Evolutionary conservation across 129 eudicot genomes (phyloP).

Genomic region (Pulicaria dysenterica): DNA sequence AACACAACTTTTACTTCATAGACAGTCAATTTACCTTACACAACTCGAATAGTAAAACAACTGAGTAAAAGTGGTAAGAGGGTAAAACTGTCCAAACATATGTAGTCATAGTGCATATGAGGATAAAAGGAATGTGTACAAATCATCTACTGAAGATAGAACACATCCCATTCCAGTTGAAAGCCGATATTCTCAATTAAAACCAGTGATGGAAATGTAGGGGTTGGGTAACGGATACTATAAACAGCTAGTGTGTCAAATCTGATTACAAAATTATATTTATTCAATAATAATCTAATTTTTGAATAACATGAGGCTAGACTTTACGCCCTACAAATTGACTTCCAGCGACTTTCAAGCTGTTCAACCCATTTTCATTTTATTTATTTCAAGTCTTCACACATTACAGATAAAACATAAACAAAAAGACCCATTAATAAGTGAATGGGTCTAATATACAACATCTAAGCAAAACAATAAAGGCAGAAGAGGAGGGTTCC

Average conservation of each 20-base stretch:
- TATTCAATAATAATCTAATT: not conserved
- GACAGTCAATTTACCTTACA: not conserved
- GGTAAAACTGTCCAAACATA: not conserved
- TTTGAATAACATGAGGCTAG: not conserved
- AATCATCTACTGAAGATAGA: not conserved
- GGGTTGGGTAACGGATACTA: not conserved
- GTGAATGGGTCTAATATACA: not conserved
- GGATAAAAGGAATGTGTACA: not conserved
- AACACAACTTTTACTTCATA: not conserved
- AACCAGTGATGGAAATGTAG: not conserved
- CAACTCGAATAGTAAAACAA: not conserved
- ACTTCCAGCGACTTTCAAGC: not conserved
- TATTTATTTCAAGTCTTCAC: not conserved
- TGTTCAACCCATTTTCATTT: not conserved
- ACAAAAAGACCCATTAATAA: not conserved
- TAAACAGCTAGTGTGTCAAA: not conserved
- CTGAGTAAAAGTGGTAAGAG: not conserved
- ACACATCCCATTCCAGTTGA: conserved; percentile 6
- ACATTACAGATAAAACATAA: not conserved
- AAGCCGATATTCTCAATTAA: not conserved
- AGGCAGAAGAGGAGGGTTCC: not conserved
- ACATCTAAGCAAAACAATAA: not conserved
- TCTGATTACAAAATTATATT: not conserved
- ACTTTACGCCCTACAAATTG: not conserved
- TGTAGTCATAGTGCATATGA: not conserved